Evolutionary conservation across 129 eudicot species (phyloP), one percentile per base, ranked within the genome.

Genomic region (Flaveria linearis): DNA sequence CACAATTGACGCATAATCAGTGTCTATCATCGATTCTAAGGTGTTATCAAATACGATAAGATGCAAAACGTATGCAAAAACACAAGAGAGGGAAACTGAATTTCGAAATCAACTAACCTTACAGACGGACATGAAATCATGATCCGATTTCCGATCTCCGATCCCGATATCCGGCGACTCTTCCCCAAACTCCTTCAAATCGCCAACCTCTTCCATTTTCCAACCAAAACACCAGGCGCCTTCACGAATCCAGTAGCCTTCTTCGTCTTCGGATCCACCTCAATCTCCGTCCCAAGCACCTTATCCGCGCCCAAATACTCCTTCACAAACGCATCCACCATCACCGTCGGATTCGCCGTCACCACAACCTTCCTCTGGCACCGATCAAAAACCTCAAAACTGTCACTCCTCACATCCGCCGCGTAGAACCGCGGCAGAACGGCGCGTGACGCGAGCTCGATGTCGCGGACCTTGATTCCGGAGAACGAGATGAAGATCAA

Each of bases 251-350:
- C 99, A 0, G 99, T 95, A 0, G 99, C 99, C 76, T 65, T 84
- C 65, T 82, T 84, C 56, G 93, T 87, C 85, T 87, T 95, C 42
- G 87, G 83, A 68, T 95, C 81, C 81, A 95, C 94, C 87, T 95
- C 99, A 15, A 95, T 91, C 80, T 89, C 93, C 30, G 99, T 95
- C 1, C 99, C 99, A 13, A 95, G 67, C 69, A 95, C 97, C 81
- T 91, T 94, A 53, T 91, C 97, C 16, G 83, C 97, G 16, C 99
- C 99, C 86, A 94, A 80, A 82, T 52, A 91, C 5, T 91, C 97
- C 92, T 80, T 94, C 69, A 85, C 97, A 41, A 94, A 94, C 61
- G 91, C 82, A 76, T 94, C 99, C 81, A 94, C 97, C 99, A 94
- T 94, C 3, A 94, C 76, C 28, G 84, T 89, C 69, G 99, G 99